These are phyloP conservation scores for Chlorella vulgaris DNA, from an alignment of 139 green algal species.

Conservation along the genomic window DNA sequence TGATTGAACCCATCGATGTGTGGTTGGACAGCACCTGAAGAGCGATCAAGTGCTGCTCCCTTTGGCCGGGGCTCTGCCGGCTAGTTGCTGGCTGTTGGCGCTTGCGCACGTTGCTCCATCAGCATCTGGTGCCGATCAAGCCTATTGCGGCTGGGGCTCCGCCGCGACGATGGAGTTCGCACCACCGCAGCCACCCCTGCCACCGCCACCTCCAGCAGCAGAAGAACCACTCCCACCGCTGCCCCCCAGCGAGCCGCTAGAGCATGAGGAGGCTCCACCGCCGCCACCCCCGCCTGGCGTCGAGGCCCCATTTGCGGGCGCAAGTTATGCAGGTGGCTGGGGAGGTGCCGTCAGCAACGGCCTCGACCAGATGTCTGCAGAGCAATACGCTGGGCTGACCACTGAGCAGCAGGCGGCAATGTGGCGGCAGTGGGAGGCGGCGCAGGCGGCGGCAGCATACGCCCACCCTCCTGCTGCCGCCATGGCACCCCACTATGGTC, in stretches of 20 bases:
- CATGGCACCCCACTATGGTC: neutral
- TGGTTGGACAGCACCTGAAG: no score
- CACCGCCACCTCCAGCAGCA: neutral
- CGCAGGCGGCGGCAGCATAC: slow-evolving; percentile 21
- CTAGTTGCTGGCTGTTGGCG: no score
- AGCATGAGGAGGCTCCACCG: neutral
- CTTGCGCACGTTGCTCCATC: no score
- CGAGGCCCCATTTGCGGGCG: neutral
- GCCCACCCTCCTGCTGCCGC: neutral
- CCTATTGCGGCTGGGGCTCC: no score
- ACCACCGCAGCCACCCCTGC: neutral
- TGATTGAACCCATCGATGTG: no score
- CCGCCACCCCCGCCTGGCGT: neutral
- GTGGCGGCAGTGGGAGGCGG: slow-evolving; percentile 57
- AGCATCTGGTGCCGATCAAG: no score
- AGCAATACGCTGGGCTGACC: slow-evolving; percentile 41
- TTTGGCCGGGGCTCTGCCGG: no score
- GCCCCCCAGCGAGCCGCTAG: neutral
- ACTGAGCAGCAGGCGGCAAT: slow-evolving; percentile 53
- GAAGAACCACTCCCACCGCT: neutral
- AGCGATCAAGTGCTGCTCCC: no score
- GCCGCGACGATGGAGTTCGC: no score
- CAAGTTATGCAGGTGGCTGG: neutral
- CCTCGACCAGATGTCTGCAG: slow-evolving; percentile 20
- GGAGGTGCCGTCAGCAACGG: neutral